Evolutionary conservation across 208 protist genomes (phyloP), one percentile per base, ranked within the genome.

Genomic region (Acanthamoeba sp.): DNA sequence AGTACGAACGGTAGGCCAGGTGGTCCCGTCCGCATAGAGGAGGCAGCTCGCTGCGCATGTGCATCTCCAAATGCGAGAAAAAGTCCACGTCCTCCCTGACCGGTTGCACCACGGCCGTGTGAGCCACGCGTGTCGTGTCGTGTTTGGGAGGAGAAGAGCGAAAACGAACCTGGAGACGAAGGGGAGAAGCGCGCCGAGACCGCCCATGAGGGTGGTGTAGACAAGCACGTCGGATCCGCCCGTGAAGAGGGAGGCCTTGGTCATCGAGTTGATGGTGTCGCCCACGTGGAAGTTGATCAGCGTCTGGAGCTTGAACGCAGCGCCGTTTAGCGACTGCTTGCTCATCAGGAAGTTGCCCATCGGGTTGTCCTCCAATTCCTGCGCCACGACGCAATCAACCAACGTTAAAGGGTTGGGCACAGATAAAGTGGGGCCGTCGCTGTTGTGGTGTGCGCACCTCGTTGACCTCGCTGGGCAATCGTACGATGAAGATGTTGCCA

Each of bases 1-100:
- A 99, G 71, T 96, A 98, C 45, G 97, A 98, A n/a, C 98, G 91
- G 91, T 96, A 99, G 16, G 95, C 29, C 4, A 99, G 91, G 95
- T 99, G 98, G 82, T 98, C 97, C 24, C 98, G 84, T 2, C 98
- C 98, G 76, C 95, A 97, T 2, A 98, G 78, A 48, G 97, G 96
- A 10, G 97, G 94, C 9, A 89, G 62, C 69, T 98, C 96, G n/a
- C 97, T 73, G 36, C 97, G 96, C 84, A 98, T 95, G 40, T 98
- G 95, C 95, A 99, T 98, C 95, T 99, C 98, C 0, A 99, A 45
- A 16, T 95, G 95, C 40, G 94, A 80, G 76, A 98, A 98, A 59
- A 99, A 98, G 32, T 98, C 98, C 20, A 98, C 92, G 89, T 99
- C 98, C 52, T 98, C 96, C 27, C 96, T 85, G 5, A 94, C 0